A percentile compares a stretch with the other conserved stretches of the same genome.
These are phyloP conservation scores for Blastobotrys mokoenaii DNA, from an alignment of 805 yeast species.

Conservation along the genomic window DNA sequence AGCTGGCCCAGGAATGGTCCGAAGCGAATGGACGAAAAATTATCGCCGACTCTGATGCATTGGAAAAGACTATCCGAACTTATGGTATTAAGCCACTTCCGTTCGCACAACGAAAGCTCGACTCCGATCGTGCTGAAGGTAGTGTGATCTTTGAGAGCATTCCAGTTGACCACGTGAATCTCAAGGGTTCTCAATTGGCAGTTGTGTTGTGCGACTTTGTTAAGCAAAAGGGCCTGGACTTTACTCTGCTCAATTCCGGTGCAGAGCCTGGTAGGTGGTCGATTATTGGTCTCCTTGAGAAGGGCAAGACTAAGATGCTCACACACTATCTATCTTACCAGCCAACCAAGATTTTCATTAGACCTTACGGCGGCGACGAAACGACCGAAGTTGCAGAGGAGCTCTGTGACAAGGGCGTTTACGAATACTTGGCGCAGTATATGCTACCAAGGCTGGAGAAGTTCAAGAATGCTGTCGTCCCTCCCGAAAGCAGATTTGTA, in stretches of 20 bases:
- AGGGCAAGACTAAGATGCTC: constrained; percentile 9
- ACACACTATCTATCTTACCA: constrained; percentile 15
- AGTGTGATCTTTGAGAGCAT: background rate
- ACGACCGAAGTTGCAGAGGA: background rate
- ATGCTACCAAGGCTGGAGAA: constrained; percentile 32
- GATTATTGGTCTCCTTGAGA: constrained; percentile 53
- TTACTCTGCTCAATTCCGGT: constrained; percentile 67
- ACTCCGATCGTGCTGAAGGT: background rate
- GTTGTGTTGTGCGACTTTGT: constrained; percentile 11
- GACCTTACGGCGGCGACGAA: constrained; percentile 8
- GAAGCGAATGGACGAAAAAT: constrained; percentile 2
- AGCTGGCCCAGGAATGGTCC: constrained; percentile 35
- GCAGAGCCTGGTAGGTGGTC: constrained; percentile 84
- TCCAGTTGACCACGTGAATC: background rate
- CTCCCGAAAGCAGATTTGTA: constrained; percentile 37
- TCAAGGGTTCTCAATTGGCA: constrained; percentile 1
- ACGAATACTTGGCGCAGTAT: constrained; percentile 43
- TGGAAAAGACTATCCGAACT: background rate
- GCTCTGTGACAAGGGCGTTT: constrained; percentile 26
- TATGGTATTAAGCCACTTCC: constrained; percentile 20
- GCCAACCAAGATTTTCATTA: constrained; percentile 11
- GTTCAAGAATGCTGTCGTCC: constrained; percentile 24
- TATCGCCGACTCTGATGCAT: background rate
- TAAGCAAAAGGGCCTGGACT: constrained; percentile 30
- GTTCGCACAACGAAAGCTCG: background rate